Base-by-base conservation (phyloP, 176 grass and related monocot genomes). In the Elaeis guineensis region DNA sequence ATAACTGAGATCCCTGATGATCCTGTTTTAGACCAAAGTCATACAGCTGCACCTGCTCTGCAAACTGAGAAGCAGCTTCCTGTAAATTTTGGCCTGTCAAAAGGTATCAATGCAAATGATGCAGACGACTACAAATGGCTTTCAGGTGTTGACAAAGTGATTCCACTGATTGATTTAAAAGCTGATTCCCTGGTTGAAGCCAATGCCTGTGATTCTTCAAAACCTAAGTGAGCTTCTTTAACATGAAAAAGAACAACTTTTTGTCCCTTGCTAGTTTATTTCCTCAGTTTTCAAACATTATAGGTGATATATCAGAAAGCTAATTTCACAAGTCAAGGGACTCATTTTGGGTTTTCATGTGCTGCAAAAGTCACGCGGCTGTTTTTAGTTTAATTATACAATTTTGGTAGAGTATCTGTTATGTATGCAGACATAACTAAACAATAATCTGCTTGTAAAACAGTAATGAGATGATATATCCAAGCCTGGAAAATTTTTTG, bases 161-260 rank as follows among this genome's bases (percentile, higher is more conserved):
- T 84, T 70, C 75, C 79, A 54, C 71, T 90, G 59, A 98, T 92
- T 76, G 76, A 98, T 80, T 78, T 98, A 1, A 81, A 89, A 76
- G 84, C 80, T 76, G 88, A 89, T 49, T 78, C 79, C 49, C 84
- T 84, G 21, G 65, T 79, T 73, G 72, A 78, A 77, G 68, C 67
- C 59, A 62, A 52, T 72, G 54, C 18, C 59, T 61, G 62, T 73
- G 70, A 84, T 73, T 57, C 75, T 77, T 77, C 74, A 53, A 85
- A 91, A 70, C 63, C 64, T 67, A 85, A 83, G 93, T 92, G 64
- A 83, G 93, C 76, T 72, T 65, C 25, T 57, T 62, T 32, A 8
- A 8, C 63, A 66, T 55, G 50, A 9, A 17, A n/a, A 20, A 6
- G 21, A 30, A 65, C 5, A 44, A 39, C 25, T 56, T 57, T 65